These are phyloP conservation scores for Candida verbasci DNA, from an alignment of 805 yeast genomes.

Conservation along the genomic window DNA sequence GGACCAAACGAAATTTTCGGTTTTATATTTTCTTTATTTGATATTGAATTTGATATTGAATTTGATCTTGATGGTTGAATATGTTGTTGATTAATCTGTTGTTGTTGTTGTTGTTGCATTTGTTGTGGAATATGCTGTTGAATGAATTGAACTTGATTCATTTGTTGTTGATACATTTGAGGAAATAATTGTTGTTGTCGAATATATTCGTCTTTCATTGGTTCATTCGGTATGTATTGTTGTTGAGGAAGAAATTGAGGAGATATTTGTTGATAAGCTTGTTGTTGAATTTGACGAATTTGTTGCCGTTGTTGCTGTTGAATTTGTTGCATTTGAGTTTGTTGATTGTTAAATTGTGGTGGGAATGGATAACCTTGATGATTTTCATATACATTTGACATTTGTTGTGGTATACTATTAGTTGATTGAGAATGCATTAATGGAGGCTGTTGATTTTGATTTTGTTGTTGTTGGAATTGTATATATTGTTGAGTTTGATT, in stretches of 20 bases:
- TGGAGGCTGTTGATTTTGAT: constrained; percentile 5
- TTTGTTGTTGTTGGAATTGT: not conserved
- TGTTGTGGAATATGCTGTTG: not conserved
- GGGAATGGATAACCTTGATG: not conserved
- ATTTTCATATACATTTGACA: constrained; percentile 1
- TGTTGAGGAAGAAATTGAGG: not conserved
- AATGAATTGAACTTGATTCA: not conserved
- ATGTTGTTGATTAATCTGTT: not conserved
- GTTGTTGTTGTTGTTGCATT: not conserved
- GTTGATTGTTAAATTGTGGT: constrained; percentile 3
- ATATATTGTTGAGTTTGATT: not conserved
- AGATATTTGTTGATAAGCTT: not conserved
- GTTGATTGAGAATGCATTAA: constrained; percentile 8
- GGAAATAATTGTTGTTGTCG: constrained; percentile 4
- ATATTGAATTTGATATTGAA: constrained; percentile 9
- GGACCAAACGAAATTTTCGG: constrained; percentile 36
- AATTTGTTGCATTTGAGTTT: constrained; percentile 4
- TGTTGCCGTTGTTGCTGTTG: constrained; percentile 4
- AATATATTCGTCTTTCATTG: not conserved
- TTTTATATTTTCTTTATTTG: constrained; percentile 18
- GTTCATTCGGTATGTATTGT: not conserved
- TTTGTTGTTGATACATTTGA: constrained; percentile 3
- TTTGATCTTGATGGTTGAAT: not conserved
- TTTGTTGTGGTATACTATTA: constrained; percentile 1
- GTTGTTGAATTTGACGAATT: not conserved